Evolutionary conservation across 441 rosid species (phyloP).

Genomic region (Adansonia gregorii): DNA sequence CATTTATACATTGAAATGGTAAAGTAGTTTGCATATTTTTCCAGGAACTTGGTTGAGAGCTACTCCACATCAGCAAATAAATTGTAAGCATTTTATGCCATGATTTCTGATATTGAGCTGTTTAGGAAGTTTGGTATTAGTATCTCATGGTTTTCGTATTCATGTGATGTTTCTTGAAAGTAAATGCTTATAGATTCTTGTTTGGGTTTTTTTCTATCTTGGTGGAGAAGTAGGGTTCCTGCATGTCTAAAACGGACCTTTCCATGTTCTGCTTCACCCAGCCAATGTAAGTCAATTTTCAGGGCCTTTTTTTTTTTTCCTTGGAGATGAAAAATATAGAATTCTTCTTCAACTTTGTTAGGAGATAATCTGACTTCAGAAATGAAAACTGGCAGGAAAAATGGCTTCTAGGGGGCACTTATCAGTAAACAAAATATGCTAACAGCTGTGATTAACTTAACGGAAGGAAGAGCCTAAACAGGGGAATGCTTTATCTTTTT

Average conservation of each 20-base stretch:
- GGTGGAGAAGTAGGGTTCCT: slow-evolving; percentile 55
- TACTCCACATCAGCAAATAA: slow-evolving; percentile 45
- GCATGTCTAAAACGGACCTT: slow-evolving; percentile 68
- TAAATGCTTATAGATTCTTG: not conserved
- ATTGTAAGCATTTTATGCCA: slow-evolving; percentile 52
- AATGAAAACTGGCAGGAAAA: not conserved
- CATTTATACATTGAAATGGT: not conserved
- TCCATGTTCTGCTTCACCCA: slow-evolving; percentile 60
- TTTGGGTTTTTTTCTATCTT: slow-evolving; percentile 20
- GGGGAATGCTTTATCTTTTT: not conserved
- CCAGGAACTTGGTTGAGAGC: slow-evolving; percentile 86
- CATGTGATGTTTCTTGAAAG: slow-evolving; percentile 10
- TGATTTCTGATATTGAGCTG: not conserved
- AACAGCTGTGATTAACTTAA: not conserved
- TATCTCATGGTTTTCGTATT: not conserved
- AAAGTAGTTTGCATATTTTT: slow-evolving; percentile 22
- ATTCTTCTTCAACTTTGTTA: not conserved
- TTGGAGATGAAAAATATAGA: not conserved
- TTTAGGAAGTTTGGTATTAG: not conserved
- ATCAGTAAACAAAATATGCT: not conserved
- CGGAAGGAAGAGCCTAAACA: not conserved
- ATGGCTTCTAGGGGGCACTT: not conserved
- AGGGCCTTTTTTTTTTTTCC: not conserved
- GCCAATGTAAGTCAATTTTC: slow-evolving; percentile 47
- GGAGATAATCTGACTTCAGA: not conserved